Conservation (phyloP, 345 rosid genomes). For the Noccaea caerulescens region DNA sequence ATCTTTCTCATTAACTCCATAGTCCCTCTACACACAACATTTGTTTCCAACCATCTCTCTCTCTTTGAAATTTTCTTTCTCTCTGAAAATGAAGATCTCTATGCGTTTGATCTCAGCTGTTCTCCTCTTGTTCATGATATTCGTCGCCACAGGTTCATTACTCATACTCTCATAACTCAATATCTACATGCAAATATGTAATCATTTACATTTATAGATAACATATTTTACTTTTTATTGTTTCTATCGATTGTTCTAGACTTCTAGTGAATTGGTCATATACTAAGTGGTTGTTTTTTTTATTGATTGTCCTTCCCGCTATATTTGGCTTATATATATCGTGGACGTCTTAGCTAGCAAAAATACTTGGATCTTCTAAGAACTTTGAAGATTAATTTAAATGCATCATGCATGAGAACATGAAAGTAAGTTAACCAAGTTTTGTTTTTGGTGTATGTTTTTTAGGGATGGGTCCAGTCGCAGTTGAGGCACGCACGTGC, state of each 20-base stretch:
- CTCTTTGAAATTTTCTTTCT: not conserved
- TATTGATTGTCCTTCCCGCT: not conserved
- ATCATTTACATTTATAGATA: not conserved
- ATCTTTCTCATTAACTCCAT: not conserved
- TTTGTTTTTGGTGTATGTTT: not conserved
- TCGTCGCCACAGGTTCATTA: slow-evolving; percentile 42
- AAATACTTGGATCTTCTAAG: not conserved
- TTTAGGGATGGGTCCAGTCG: slow-evolving; percentile 44
- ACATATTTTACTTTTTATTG: not conserved
- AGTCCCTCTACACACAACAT: slow-evolving; percentile 9
- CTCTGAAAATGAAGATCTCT: slow-evolving; percentile 40
- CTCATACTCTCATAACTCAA: not conserved
- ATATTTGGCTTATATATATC: not conserved
- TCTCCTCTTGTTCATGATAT: slow-evolving; percentile 41
- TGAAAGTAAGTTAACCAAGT: not conserved
- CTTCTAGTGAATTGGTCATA: not conserved
- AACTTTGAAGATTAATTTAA: not conserved
- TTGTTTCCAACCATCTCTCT: slow-evolving; percentile 1
- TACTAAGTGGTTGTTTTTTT: not conserved
- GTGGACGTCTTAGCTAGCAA: not conserved
- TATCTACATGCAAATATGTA: slow-evolving; percentile 9
- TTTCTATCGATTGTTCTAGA: not conserved
- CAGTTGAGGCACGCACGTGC: slow-evolving; percentile 48
- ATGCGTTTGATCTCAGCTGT: slow-evolving; percentile 40
- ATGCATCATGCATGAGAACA: not conserved